A percentile compares a stretch with the other conserved stretches of the same genome.
Evolutionary conservation across 129 eudicot genomes (phyloP).

Genomic region (Helianthus tuberosus): DNA sequence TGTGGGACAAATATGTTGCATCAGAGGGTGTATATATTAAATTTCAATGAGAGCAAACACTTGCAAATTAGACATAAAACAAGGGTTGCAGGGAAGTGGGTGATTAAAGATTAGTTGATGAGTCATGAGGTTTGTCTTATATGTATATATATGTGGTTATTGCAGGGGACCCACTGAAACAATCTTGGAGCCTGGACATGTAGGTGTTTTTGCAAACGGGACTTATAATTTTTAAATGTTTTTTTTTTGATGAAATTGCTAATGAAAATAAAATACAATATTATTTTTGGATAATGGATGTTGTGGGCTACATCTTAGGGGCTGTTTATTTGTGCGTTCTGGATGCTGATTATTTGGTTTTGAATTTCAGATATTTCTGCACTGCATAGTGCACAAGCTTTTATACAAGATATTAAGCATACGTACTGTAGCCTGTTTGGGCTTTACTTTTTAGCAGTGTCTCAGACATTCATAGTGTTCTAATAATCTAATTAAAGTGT

Average conservation of each 20-base stretch:
- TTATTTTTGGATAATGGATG: neutral
- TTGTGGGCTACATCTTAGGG: slow-evolving; percentile 1
- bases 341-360: slow-evolving; percentile 29
- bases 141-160: slow-evolving; percentile 88
- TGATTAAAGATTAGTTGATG: slow-evolving; percentile 59
- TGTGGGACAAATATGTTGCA: slow-evolving; percentile 11
- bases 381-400: slow-evolving; percentile 24
- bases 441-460: neutral
- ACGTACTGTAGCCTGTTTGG: slow-evolving; percentile 11
- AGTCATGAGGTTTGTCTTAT: slow-evolving; percentile 96
- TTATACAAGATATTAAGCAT: neutral
- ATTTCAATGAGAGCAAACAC: slow-evolving; percentile 14
- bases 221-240: slow-evolving; percentile 38
- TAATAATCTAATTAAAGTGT: neutral
- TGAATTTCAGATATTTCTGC: slow-evolving; percentile 21
- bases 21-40: slow-evolving; percentile 8
- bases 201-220: slow-evolving; percentile 78
- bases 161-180: slow-evolving; percentile 98
- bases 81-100: slow-evolving; percentile 50
- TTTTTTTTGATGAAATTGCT: slow-evolving; percentile 35
- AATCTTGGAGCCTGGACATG: slow-evolving; percentile 86
- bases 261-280: neutral
- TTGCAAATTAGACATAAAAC: slow-evolving; percentile 26
- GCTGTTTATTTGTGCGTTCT: neutral
- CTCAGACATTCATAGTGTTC: neutral